phyloP scores from a whole-genome alignment of 768 basidiomycete species.

The Naganishia randhawae region DNA sequence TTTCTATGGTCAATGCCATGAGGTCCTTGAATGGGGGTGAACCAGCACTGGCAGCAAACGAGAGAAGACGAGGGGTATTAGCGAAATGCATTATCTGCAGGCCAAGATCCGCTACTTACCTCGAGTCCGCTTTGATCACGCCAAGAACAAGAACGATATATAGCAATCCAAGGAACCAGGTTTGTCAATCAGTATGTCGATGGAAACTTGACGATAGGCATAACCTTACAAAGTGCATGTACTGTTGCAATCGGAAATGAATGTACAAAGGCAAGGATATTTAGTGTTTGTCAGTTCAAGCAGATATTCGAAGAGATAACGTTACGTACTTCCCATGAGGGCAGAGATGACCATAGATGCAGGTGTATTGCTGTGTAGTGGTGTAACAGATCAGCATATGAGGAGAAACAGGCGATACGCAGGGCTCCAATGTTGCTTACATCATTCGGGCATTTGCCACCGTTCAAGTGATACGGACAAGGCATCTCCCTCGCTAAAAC shows the following conservation, averaged over 20 bases:
- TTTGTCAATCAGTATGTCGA: background rate
- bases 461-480: slow-evolving; percentile 17
- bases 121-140: slow-evolving; percentile 4
- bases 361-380: slow-evolving; percentile 13
- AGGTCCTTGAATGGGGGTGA: slow-evolving; percentile 6
- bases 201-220: too few relatives aligned
- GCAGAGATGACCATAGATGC: slow-evolving; percentile 28
- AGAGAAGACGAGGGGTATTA: background rate
- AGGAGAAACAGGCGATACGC: background rate
- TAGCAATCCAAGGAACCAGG: background rate
- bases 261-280: too few relatives aligned
- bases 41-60: background rate
- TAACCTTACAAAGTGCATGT: slow-evolving; percentile 10
- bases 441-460: slow-evolving; percentile 10
- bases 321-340: slow-evolving; percentile 18
- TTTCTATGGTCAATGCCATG: slow-evolving; percentile 8
- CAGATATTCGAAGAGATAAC: background rate
- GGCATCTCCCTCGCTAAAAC: slow-evolving; percentile 26
- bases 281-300: too few relatives aligned
- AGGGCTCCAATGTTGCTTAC: background rate
- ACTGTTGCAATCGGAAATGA: too few relatives aligned
- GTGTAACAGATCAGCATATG: background rate
- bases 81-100: background rate
- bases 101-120: background rate
- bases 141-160: background rate